Evolutionary conservation across 805 yeast genomes (phyloP).

Genomic region (Wickerhamomyces bovis): DNA sequence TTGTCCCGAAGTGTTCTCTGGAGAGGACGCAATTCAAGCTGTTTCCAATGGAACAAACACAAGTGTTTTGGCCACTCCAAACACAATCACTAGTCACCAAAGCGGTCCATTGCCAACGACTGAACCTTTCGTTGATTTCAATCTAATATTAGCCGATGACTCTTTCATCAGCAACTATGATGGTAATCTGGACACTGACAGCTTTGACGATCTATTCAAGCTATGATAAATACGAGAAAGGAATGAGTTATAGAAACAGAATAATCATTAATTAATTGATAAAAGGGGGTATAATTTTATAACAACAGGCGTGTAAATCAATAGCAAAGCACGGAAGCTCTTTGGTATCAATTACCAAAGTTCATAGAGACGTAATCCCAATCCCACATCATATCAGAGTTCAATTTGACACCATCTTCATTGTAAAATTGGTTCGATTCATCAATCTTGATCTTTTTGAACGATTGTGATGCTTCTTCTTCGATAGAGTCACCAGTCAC

Average conservation of each 20-base stretch:
- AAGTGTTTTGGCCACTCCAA: background rate
- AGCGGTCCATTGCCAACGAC: background rate
- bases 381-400: constrained; percentile 19
- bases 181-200: background rate
- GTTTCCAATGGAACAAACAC: background rate
- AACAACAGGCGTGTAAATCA: too few relatives aligned
- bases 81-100: background rate
- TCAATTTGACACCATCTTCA: constrained; percentile 12
- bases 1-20: background rate
- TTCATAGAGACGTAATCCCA: constrained; percentile 12
- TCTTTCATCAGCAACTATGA: background rate
- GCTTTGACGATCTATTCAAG: constrained; percentile 10
- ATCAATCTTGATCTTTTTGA: constrained; percentile 16
- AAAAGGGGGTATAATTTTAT: constrained; percentile 63
- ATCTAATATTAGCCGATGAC: background rate
- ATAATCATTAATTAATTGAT: constrained; percentile 23
- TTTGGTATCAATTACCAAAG: constrained; percentile 10
- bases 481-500: background rate
- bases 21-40: background rate
- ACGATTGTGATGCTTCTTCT: constrained; percentile 3
- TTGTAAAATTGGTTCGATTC: constrained; percentile 15
- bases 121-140: background rate
- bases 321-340: too few relatives aligned
- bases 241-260: background rate
- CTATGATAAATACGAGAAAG: background rate